These are phyloP conservation scores for Schizosaccharomyces cryophilus DNA, from an alignment of 805 yeast species.

Conservation along the genomic window DNA sequence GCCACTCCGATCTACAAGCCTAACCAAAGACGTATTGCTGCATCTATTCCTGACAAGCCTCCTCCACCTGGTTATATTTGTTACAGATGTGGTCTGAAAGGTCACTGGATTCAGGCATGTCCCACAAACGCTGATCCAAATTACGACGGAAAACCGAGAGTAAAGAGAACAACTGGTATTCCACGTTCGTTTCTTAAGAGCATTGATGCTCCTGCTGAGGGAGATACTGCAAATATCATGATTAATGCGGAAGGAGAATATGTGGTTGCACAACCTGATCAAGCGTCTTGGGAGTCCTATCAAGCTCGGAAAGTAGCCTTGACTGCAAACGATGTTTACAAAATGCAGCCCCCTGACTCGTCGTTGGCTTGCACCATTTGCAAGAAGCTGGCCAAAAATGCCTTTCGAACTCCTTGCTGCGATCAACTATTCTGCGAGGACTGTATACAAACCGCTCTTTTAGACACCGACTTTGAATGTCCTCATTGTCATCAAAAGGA, in stretches of 20 bases:
- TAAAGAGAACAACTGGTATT: slow-evolving; percentile 87
- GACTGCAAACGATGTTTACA: slow-evolving; percentile 19
- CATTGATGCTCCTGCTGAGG: slow-evolving; percentile 56
- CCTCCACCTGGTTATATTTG: slow-evolving; percentile 95
- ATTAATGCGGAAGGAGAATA: slow-evolving; percentile 86
- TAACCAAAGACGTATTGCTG: slow-evolving; percentile 2
- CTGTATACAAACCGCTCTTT: slow-evolving; percentile 36
- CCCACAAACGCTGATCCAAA: slow-evolving; percentile 83
- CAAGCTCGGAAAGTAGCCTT: slow-evolving; percentile 29
- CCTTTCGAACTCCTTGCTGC: slow-evolving; percentile 72
- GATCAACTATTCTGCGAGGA: slow-evolving; percentile 30
- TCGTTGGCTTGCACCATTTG: slow-evolving; percentile 49
- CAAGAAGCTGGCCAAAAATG: slow-evolving; percentile 36
- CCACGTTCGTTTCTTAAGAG: slow-evolving; percentile 80
- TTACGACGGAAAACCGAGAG: slow-evolving; percentile 64
- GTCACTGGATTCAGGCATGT: slow-evolving; percentile 89
- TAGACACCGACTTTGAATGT: slow-evolving; percentile 71
- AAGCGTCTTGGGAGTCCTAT: slow-evolving; percentile 66
- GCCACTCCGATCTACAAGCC: slow-evolving; percentile 47
- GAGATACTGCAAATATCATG: slow-evolving; percentile 26
- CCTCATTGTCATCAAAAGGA: slow-evolving; percentile 65
- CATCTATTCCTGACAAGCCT: slow-evolving; percentile 28
- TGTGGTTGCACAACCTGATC: slow-evolving; percentile 88
- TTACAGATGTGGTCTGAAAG: slow-evolving; percentile 85
- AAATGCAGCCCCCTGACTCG: slow-evolving; percentile 24